Percentiles rank a stretch among this genome's conserved stretches.
These are phyloP conservation scores for Didymella lethalis DNA, from an alignment of 2,329 filamentous ascomycete genomes.

Conservation along the genomic window DNA sequence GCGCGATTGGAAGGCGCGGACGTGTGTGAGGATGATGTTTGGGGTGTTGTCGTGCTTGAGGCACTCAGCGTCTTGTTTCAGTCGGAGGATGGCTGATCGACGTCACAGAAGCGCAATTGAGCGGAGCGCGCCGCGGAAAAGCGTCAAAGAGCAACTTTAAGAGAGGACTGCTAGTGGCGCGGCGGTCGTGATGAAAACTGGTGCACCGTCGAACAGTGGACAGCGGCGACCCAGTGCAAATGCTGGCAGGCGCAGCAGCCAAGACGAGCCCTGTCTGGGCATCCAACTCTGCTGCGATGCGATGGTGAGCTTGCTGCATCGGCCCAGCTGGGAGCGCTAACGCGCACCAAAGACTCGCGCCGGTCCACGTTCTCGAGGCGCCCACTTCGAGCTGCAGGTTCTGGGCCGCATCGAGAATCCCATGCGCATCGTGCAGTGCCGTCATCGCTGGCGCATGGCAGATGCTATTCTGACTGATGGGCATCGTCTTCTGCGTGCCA, in stretches of 20 bases:
- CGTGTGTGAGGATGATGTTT: constrained; percentile 9
- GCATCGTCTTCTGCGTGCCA: background rate
- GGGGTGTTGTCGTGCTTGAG: constrained; percentile 7
- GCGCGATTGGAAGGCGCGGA: constrained; percentile 23
- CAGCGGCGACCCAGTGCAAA: constrained; percentile 1
- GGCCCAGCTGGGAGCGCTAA: constrained; percentile 2
- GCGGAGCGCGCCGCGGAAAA: constrained; percentile 13
- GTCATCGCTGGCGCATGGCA: constrained; percentile 13
- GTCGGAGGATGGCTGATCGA: constrained; percentile 24
- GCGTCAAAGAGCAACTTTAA: constrained; percentile 17
- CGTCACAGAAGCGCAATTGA: constrained; percentile 29
- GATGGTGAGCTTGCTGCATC: constrained; percentile 9
- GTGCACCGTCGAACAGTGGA: constrained; percentile 4
- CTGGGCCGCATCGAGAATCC: constrained; percentile 15
- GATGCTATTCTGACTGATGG: constrained; percentile 6
- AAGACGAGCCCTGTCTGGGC: constrained; percentile 4
- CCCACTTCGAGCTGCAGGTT: constrained; percentile 12
- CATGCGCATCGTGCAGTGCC: constrained; percentile 18
- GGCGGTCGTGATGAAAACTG: constrained; percentile 6
- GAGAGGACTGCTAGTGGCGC: constrained; percentile 9
- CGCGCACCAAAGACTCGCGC: background rate
- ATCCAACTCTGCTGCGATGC: background rate
- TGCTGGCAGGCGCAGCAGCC: constrained; percentile 10
- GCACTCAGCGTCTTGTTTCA: constrained; percentile 29
- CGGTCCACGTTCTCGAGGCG: constrained; percentile 13